Evolutionary conservation across 371 early-diverging fungal species (phyloP).

Genomic region (Funneliformis caledonium): DNA sequence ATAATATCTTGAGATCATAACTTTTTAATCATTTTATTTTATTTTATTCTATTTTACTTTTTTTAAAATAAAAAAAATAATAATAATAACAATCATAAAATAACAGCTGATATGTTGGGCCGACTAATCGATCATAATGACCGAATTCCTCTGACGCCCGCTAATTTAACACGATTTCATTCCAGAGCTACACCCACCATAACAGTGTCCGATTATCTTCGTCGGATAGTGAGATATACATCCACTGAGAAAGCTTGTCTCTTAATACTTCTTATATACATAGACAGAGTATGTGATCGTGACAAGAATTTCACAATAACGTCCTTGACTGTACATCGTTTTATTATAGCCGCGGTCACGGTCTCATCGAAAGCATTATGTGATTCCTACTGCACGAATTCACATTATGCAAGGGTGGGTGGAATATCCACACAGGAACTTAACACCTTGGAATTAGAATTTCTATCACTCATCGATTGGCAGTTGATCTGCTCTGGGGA

Average conservation of each 20-base stretch:
- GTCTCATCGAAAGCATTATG: constrained; percentile 88
- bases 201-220: constrained; percentile 77
- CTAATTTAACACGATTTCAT: constrained; percentile 93
- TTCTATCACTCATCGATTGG: constrained; percentile 89
- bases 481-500: constrained; percentile 75
- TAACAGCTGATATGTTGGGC: constrained; percentile 75
- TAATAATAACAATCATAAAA: neutral
- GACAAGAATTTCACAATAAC: constrained; percentile 88
- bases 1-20: neutral
- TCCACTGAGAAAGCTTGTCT: constrained; percentile 89
- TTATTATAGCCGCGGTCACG: constrained; percentile 91
- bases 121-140: constrained; percentile 86
- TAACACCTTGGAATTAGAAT: constrained; percentile 93
- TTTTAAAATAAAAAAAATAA: neutral
- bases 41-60: neutral
- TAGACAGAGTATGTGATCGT: constrained; percentile 85
- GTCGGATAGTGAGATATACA: constrained; percentile 88
- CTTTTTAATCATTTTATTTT: neutral
- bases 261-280: constrained; percentile 86
- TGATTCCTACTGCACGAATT: constrained; percentile 85
- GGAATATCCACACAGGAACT: constrained; percentile 92
- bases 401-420: constrained; percentile 92
- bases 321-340: constrained; percentile 91
- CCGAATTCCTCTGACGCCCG: constrained; percentile 77
- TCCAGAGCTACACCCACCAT: constrained; percentile 94